A percentile compares a stretch with the other conserved stretches of the same genome.
These are phyloP conservation scores for Phenoliferia sp. DNA, from an alignment of 1,284 basidiomycete species.

Conservation along the genomic window DNA sequence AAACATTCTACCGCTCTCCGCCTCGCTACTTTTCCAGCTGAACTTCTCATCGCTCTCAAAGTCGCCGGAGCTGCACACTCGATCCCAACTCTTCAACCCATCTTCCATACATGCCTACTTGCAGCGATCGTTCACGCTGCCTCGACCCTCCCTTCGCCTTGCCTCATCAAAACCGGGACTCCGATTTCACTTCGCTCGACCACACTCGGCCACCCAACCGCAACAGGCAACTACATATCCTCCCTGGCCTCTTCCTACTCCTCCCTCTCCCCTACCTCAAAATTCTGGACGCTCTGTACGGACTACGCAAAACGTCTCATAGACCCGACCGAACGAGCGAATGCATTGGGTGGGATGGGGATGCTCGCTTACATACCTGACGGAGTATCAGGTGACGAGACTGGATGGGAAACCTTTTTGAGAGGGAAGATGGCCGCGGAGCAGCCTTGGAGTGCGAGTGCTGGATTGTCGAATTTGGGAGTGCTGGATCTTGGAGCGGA, in stretches of 20 bases:
- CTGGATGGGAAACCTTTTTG: background rate
- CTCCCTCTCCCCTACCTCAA: background rate
- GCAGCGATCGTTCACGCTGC: background rate
- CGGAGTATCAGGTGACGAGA: background rate
- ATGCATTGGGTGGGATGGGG: background rate
- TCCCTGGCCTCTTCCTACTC: background rate
- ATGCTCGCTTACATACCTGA: background rate
- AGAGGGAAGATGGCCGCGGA: background rate
- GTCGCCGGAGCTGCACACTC: background rate
- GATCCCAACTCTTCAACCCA: background rate
- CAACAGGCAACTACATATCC: background rate
- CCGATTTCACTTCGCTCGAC: background rate
- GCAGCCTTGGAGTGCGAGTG: background rate
- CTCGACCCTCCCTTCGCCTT: background rate
- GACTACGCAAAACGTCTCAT: background rate
- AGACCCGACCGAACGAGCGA: background rate
- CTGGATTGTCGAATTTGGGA: background rate
- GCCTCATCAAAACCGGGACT: background rate
- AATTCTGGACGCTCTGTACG: background rate
- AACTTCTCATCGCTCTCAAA: background rate
- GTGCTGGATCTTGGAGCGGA: background rate
- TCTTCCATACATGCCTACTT: background rate
- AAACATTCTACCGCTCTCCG: background rate
- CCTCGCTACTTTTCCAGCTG: background rate
- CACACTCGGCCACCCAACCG: background rate